A percentile compares a stretch with the other conserved stretches of the same genome.
phyloP scores from a whole-genome alignment of 306 rosid genomes.

The Erythrophleum fordii region DNA sequence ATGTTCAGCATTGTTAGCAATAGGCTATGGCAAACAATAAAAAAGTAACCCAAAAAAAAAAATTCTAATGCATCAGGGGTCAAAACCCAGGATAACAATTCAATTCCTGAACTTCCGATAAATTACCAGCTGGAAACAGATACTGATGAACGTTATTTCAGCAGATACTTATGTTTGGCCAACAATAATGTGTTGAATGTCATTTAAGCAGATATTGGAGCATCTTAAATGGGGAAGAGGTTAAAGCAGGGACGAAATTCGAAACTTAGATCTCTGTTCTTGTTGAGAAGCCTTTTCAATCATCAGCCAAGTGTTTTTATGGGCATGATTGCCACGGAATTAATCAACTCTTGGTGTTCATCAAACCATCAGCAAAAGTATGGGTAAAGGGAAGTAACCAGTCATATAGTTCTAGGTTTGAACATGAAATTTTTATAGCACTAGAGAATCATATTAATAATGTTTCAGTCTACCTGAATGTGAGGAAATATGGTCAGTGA shows the following conservation, averaged over 20 bases:
- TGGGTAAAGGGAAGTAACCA: background rate
- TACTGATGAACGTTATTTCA: no score
- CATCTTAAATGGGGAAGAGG: slow-evolving; percentile 1
- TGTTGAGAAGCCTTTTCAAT: slow-evolving; percentile 6
- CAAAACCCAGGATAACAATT: background rate
- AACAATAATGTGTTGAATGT: background rate
- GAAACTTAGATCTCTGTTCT: background rate
- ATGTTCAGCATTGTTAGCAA: slow-evolving; percentile 35
- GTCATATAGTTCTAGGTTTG: background rate
- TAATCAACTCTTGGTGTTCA: background rate
- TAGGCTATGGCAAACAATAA: background rate
- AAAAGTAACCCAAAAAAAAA: background rate
- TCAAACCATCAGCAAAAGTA: background rate
- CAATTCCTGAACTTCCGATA: background rate
- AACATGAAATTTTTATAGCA: background rate
- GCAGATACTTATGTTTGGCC: slow-evolving; percentile 16
- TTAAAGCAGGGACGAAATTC: slow-evolving; percentile 4
- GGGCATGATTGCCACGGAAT: slow-evolving; percentile 23
- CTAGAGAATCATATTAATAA: background rate
- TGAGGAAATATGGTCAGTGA: background rate
- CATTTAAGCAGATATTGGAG: background rate
- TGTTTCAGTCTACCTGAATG: background rate
- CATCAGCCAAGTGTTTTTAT: background rate
- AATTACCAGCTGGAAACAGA: slow-evolving; percentile 14
- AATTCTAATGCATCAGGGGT: slow-evolving; percentile 10